These are phyloP conservation scores for Erigeron philadelphicus DNA, from an alignment of 140 eudicot genomes.

Conservation along the genomic window DNA sequence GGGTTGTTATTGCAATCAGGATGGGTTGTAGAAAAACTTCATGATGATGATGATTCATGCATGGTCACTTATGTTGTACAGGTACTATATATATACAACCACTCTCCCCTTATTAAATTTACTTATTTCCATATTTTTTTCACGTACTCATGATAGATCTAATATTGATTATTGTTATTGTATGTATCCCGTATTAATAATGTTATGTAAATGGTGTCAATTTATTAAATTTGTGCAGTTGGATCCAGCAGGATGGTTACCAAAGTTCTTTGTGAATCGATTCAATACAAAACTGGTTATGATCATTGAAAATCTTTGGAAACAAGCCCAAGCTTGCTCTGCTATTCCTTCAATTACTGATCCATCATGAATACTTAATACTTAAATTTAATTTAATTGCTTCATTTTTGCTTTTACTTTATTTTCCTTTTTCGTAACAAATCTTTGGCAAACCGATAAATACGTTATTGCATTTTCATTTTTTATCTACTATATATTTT, in stretches of 20 bases:
- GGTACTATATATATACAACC: conserved; percentile 41
- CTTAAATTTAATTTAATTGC: neutral
- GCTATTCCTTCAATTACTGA: conserved; percentile 32
- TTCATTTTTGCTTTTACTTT: neutral
- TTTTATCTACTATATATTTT: neutral
- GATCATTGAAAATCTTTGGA: conserved; percentile 91
- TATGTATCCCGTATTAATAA: too few relatives aligned
- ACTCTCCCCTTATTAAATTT: neutral
- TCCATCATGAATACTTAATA: conserved; percentile 21
- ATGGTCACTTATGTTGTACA: conserved; percentile 94
- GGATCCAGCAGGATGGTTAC: conserved; percentile 99
- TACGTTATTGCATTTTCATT: neutral
- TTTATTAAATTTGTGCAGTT: conserved; percentile 37
- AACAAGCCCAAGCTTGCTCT: conserved; percentile 69
- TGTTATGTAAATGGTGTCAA: neutral
- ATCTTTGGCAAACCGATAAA: neutral
- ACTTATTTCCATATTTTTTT: neutral
- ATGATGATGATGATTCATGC: conserved; percentile 71
- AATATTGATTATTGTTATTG: too few relatives aligned
- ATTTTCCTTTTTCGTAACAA: neutral
- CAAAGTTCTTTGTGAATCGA: conserved; percentile 94
- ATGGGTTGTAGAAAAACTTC: conserved; percentile 95
- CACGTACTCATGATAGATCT: neutral
- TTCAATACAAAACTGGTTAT: conserved; percentile 88
- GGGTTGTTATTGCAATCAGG: conserved; percentile 85